Evolutionary conservation across 805 yeast genomes (phyloP).

Genomic region (Torulaspora gathmanii): DNA sequence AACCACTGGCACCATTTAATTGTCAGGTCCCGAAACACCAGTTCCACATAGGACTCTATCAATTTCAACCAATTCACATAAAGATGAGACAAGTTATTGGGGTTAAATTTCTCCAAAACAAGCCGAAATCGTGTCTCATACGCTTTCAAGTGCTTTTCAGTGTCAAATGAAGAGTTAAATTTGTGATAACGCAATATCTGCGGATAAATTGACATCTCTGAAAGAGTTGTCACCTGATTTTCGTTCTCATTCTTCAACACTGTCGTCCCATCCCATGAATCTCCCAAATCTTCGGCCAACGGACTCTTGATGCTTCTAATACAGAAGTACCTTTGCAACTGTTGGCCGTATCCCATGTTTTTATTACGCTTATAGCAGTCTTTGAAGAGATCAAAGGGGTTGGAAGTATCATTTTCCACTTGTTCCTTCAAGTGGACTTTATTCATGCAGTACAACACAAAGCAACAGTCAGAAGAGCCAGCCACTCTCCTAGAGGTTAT

Average conservation of each 20-base stretch:
- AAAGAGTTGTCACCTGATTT: not conserved
- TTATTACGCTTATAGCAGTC: slow-evolving; percentile 12
- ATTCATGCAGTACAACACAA: slow-evolving; percentile 15
- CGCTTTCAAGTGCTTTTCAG: slow-evolving; percentile 8
- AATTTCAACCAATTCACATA: slow-evolving; percentile 16
- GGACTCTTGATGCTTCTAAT: slow-evolving; percentile 1
- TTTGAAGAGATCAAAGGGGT: slow-evolving; percentile 13
- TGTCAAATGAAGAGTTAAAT: slow-evolving; percentile 5
- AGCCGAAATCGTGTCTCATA: slow-evolving; percentile 12
- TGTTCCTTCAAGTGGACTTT: slow-evolving; percentile 4
- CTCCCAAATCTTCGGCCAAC: slow-evolving; percentile 9
- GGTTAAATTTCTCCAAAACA: slow-evolving; percentile 11
- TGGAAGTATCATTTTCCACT: not conserved
- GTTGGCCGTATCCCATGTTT: not conserved
- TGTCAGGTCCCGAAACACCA: slow-evolving; percentile 16
- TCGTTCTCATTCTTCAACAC: slow-evolving; percentile 2
- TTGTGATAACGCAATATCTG: slow-evolving; percentile 9
- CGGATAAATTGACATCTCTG: slow-evolving; percentile 15
- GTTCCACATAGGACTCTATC: slow-evolving; percentile 17
- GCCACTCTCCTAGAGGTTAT: slow-evolving; percentile 9
- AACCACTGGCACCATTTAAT: slow-evolving; percentile 22
- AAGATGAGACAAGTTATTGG: slow-evolving; percentile 7
- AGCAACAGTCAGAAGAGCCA: slow-evolving; percentile 12
- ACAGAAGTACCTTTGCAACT: slow-evolving; percentile 8
- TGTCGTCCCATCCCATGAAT: slow-evolving; percentile 12